phyloP scores from a whole-genome alignment of 352 stramenopile genomes.

The Phytopythium chamaehyphon region DNA sequence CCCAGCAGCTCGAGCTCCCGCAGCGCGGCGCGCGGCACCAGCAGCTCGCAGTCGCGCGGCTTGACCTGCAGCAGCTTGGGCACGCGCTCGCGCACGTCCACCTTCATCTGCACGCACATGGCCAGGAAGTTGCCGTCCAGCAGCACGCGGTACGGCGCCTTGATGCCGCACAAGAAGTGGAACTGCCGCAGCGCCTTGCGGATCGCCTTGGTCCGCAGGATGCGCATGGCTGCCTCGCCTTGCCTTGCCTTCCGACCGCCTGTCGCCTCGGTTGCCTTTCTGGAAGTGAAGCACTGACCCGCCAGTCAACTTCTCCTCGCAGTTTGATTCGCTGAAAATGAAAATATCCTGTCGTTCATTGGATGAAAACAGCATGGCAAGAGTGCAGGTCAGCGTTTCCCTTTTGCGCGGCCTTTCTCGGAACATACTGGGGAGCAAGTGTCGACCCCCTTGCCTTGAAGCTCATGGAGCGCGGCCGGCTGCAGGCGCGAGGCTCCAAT shows the following conservation, averaged over 20 bases:
- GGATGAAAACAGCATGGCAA: neutral
- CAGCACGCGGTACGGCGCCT: slow-evolving; percentile 74
- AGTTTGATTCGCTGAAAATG: neutral
- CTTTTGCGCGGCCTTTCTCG: too few relatives aligned
- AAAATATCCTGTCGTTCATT: neutral
- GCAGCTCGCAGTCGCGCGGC: slow-evolving; percentile 62
- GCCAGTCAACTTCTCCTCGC: neutral
- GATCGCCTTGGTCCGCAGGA: slow-evolving; percentile 82
- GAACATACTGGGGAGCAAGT: too few relatives aligned
- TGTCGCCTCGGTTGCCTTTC: neutral
- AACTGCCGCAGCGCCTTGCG: slow-evolving; percentile 86
- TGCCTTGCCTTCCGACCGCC: too few relatives aligned
- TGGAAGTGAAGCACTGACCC: neutral
- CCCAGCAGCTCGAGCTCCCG: slow-evolving; percentile 73
- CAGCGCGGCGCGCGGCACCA: slow-evolving; percentile 60
- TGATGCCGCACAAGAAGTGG: slow-evolving; percentile 87
- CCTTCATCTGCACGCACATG: slow-evolving; percentile 87
- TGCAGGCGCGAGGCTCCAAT: too few relatives aligned
- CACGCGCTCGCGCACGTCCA: slow-evolving; percentile 71
- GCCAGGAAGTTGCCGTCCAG: slow-evolving; percentile 86
- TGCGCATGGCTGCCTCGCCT: slow-evolving; percentile 63
- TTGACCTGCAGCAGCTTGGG: slow-evolving; percentile 85
- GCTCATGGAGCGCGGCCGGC: too few relatives aligned
- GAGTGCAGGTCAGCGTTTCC: too few relatives aligned
- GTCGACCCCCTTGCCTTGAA: too few relatives aligned